A percentile compares a stretch with the other conserved stretches of the same genome.
Evolutionary conservation across 2,329 filamentous ascomycete genomes (phyloP).

Genomic region (Colletotrichum spaethianum): DNA sequence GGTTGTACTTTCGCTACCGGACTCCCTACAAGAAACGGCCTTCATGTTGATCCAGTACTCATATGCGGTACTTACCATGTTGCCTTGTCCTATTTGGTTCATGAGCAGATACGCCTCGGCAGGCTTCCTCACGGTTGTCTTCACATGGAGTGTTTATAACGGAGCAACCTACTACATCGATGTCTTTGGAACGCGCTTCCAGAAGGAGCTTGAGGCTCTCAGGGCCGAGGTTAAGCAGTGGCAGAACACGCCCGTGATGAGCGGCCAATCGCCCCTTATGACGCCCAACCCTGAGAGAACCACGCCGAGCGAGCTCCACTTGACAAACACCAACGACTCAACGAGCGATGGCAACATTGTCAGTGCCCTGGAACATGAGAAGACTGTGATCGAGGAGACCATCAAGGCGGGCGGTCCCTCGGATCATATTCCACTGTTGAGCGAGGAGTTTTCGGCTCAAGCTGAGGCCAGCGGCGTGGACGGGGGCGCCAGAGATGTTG

Average conservation of each 20-base stretch:
- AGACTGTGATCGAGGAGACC: slow-evolving; percentile 42
- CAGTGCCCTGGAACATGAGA: slow-evolving; percentile 11
- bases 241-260: slow-evolving; percentile 75
- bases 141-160: slow-evolving; percentile 96
- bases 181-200: slow-evolving; percentile 95
- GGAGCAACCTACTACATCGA: slow-evolving; percentile 98
- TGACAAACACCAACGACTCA: slow-evolving; percentile 38
- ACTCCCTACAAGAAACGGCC: slow-evolving; percentile 83
- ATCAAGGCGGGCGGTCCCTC: slow-evolving; percentile 46
- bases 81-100: slow-evolving; percentile 96
- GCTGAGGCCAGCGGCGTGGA: slow-evolving; percentile 60
- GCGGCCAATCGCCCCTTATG: slow-evolving; percentile 55
- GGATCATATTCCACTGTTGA: slow-evolving; percentile 71
- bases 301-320: slow-evolving; percentile 25
- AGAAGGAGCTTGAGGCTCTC: slow-evolving; percentile 93
- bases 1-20: slow-evolving; percentile 84
- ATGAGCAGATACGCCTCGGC: slow-evolving; percentile 86
- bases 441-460: slow-evolving; percentile 57
- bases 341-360: slow-evolving; percentile 41
- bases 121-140: slow-evolving; percentile 84
- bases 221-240: slow-evolving; percentile 91
- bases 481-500: slow-evolving; percentile 59
- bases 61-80: slow-evolving; percentile 93
- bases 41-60: slow-evolving; percentile 97
- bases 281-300: slow-evolving; percentile 50